A percentile compares a stretch with the other conserved stretches of the same genome.
phyloP scores from a whole-genome alignment of 2,329 filamentous ascomycete genomes.

The Diaporthe aspalathi region DNA sequence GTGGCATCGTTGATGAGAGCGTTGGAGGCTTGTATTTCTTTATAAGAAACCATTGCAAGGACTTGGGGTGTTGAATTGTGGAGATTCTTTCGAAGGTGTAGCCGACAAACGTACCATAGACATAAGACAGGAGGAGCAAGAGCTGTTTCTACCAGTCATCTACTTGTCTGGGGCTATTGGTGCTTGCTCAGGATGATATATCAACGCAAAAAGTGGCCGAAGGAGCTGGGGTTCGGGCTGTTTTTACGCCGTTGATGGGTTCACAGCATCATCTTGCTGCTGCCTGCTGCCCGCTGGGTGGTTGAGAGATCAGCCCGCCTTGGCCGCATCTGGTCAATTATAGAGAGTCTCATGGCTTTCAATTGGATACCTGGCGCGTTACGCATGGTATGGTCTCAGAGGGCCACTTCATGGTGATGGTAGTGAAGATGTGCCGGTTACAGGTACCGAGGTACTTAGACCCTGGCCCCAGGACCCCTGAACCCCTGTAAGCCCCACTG shows the following conservation, averaged over 20 bases:
- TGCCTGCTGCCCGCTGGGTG: neutral
- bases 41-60: constrained; percentile 50
- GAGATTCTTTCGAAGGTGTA: neutral
- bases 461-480: neutral
- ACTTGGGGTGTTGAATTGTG: too few relatives aligned
- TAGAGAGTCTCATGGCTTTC: neutral
- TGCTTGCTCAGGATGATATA: neutral
- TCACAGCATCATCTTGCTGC: neutral
- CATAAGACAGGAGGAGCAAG: too few relatives aligned
- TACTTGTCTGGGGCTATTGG: neutral
- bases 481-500: constrained; percentile 14
- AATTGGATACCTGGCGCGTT: neutral
- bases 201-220: constrained; percentile 13
- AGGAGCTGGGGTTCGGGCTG: neutral
- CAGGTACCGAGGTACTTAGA: neutral
- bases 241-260: constrained; percentile 17
- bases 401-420: too few relatives aligned
- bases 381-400: neutral
- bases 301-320: neutral
- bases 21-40: constrained; percentile 53
- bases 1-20: constrained; percentile 52
- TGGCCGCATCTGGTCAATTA: neutral
- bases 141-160: neutral
- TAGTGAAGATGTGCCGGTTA: neutral
- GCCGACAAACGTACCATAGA: neutral